These are phyloP conservation scores for Candida sp. DNA, from an alignment of 1,139 yeast genomes.

Conservation along the genomic window DNA sequence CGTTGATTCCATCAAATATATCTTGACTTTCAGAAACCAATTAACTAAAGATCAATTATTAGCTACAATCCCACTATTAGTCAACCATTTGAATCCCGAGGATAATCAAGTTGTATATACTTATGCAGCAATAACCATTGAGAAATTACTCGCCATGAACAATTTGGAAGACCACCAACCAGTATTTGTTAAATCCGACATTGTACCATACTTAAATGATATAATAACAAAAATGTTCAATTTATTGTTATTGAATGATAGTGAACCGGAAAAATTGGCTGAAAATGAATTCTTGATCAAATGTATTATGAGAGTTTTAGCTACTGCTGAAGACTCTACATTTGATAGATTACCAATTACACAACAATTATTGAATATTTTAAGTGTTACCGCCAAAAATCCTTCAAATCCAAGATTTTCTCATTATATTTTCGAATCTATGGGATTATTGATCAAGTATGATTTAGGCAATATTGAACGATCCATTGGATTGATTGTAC, in stretches of 20 bases:
- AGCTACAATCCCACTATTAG: slow-evolving; percentile 78
- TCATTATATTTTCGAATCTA: slow-evolving; percentile 86
- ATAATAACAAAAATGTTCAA: slow-evolving; percentile 64
- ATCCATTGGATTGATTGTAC: slow-evolving; percentile 59
- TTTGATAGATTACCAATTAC: slow-evolving; percentile 45
- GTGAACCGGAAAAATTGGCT: slow-evolving; percentile 85
- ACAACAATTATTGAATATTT: slow-evolving; percentile 65
- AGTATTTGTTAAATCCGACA: slow-evolving; percentile 71
- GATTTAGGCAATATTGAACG: slow-evolving; percentile 29
- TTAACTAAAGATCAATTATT: slow-evolving; percentile 79
- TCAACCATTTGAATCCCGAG: slow-evolving; percentile 54
- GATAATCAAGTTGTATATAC: slow-evolving; percentile 84
- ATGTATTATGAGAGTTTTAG: slow-evolving; percentile 79
- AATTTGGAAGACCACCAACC: slow-evolving; percentile 45
- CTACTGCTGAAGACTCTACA: slow-evolving; percentile 67
- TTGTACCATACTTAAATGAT: slow-evolving; percentile 44
- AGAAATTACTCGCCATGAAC: slow-evolving; percentile 79
- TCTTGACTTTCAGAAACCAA: slow-evolving; percentile 89
- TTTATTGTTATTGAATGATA: slow-evolving; percentile 56
- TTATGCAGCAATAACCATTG: slow-evolving; percentile 90
- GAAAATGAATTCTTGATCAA: slow-evolving; percentile 94
- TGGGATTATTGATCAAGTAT: slow-evolving; percentile 71
- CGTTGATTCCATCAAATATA: slow-evolving; percentile 91
- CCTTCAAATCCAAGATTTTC: slow-evolving; percentile 95
- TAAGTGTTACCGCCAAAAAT: slow-evolving; percentile 72